phyloP scores from a whole-genome alignment of 2,329 filamentous ascomycete species.

The Aureobasidium sp. region DNA sequence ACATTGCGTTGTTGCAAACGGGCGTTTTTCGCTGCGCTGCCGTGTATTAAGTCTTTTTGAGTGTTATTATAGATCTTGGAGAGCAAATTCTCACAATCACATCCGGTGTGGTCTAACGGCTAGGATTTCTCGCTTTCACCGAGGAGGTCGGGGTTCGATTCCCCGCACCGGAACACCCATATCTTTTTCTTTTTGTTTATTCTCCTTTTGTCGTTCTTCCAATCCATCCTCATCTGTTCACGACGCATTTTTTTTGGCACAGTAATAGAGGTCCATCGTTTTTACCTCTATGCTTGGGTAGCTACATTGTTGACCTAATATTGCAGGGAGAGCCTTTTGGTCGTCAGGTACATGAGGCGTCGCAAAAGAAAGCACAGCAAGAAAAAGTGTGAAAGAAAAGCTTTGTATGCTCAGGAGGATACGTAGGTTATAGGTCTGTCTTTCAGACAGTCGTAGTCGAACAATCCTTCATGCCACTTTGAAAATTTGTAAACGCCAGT shows the following conservation, averaged over 20 bases:
- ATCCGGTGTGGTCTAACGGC: slow-evolving; percentile 20
- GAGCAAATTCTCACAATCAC: not conserved
- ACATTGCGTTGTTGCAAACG: too few relatives aligned
- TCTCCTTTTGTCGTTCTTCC: not conserved
- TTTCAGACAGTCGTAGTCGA: not conserved
- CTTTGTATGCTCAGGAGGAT: not conserved
- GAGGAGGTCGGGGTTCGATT: slow-evolving; percentile 23
- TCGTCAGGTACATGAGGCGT: too few relatives aligned
- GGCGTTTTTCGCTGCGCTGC: too few relatives aligned
- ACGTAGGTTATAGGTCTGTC: not conserved
- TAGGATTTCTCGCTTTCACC: slow-evolving; percentile 22
- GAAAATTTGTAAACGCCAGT: not conserved
- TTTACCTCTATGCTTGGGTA: too few relatives aligned
- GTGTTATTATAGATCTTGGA: too few relatives aligned
- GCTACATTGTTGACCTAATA: too few relatives aligned
- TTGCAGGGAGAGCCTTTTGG: too few relatives aligned
- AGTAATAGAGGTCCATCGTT: too few relatives aligned
- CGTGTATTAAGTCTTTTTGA: too few relatives aligned
- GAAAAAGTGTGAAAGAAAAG: not conserved
- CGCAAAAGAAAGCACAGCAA: not conserved
- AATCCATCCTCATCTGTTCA: too few relatives aligned
- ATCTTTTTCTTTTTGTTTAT: not conserved
- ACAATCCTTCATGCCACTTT: not conserved
- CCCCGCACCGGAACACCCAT: slow-evolving; percentile 21
- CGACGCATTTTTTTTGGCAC: not conserved